Conservation (phyloP, 1,139 yeast genomes). For the Saccharomyces pastorianus region DNA sequence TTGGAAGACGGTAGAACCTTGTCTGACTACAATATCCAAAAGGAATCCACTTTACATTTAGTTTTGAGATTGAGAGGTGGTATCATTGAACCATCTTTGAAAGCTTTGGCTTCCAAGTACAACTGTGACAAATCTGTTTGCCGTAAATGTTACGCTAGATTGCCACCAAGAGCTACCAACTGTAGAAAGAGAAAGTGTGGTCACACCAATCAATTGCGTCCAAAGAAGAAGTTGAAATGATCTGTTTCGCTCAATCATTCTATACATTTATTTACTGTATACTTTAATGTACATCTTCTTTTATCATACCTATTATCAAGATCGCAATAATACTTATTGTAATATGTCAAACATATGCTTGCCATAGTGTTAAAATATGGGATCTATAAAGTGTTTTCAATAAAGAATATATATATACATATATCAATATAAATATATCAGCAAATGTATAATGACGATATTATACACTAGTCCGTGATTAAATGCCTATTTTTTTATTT, state of each 20-base stretch:
- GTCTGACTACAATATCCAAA: too few species aligned
- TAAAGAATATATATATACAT: neutral
- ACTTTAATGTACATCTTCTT: conserved; percentile 4
- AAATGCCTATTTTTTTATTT: conserved; percentile 1
- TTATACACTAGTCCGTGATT: neutral
- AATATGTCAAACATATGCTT: neutral
- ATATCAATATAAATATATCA: neutral
- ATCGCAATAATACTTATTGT: neutral
- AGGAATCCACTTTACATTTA: too few species aligned
- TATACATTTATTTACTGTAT: conserved; percentile 9
- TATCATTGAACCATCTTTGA: too few species aligned
- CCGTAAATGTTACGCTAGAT: too few species aligned
- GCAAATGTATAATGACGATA: neutral
- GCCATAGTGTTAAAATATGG: neutral
- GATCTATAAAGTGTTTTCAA: neutral
- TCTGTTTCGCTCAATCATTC: conserved; percentile 13
- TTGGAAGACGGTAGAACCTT: too few species aligned
- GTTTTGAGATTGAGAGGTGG: too few species aligned
- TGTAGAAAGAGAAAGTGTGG: too few species aligned
- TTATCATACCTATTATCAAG: neutral
- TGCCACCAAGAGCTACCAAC: too few species aligned
- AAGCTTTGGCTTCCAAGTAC: too few species aligned
- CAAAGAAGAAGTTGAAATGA: too few species aligned
- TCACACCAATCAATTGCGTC: too few species aligned
- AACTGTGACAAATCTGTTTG: too few species aligned